Conservation (phyloP, 2,329 filamentous ascomycete genomes). For the Karstenula rhodostoma region DNA sequence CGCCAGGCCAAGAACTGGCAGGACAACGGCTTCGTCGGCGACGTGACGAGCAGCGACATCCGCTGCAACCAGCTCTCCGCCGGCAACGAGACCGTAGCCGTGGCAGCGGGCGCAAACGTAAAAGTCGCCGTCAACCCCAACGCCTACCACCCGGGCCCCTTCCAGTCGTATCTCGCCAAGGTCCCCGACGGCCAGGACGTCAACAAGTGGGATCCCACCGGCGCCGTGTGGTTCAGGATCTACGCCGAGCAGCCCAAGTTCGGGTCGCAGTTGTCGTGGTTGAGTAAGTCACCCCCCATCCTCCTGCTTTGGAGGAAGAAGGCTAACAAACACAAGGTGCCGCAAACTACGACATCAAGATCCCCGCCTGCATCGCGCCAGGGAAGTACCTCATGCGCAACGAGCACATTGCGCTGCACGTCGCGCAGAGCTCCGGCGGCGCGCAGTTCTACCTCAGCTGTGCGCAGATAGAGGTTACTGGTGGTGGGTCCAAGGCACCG, state of each 20-base stretch:
- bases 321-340: constrained; percentile 4
- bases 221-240: constrained; percentile 35
- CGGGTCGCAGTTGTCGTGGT: constrained; percentile 4
- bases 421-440: constrained; percentile 33
- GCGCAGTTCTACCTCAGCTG: constrained; percentile 29
- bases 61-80: constrained; percentile 27
- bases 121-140: constrained; percentile 27
- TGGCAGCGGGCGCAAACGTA: constrained; percentile 24
- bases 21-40: constrained; percentile 30
- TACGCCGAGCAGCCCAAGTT: constrained; percentile 21
- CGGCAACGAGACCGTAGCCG: constrained; percentile 9
- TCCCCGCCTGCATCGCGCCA: constrained; percentile 9
- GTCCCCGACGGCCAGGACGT: constrained; percentile 28
- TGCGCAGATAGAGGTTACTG: constrained; percentile 23
- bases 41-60: constrained; percentile 29
- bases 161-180: constrained; percentile 37
- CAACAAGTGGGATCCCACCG: constrained; percentile 25
- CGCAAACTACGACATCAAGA: constrained; percentile 10
- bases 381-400: constrained; percentile 14
- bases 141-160: constrained; percentile 31
- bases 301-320: not conserved
- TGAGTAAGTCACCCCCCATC: not conserved
- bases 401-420: constrained; percentile 10
- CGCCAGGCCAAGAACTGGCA: constrained; percentile 36
- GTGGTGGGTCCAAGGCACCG: constrained; percentile 14